Percentiles rank a stretch among this genome's conserved stretches.
Evolutionary conservation across 495 filamentous ascomycete species (phyloP).

Genomic region (Lasiosphaeria ovina): DNA sequence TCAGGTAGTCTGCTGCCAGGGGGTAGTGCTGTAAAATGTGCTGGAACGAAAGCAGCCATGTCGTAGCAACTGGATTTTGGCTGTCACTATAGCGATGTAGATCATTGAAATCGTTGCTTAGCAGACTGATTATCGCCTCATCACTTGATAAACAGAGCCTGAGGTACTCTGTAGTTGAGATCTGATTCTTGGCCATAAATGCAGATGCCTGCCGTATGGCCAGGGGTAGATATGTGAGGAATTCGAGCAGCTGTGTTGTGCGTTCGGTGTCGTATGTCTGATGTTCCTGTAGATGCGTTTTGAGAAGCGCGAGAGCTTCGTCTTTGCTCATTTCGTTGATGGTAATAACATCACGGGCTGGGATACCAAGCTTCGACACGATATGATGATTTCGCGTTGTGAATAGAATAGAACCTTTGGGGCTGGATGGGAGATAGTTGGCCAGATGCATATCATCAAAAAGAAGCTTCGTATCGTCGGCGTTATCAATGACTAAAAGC

Average conservation of each 20-base stretch:
- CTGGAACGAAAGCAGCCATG: conserved; percentile 39
- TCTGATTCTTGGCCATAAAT: conserved; percentile 40
- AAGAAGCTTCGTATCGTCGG: conserved; percentile 43
- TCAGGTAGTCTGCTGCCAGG: conserved; percentile 39
- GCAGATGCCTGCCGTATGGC: conserved; percentile 49
- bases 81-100: conserved; percentile 24
- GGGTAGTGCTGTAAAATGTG: conserved; percentile 35
- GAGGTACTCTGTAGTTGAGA: conserved; percentile 31
- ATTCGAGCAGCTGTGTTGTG: conserved; percentile 29
- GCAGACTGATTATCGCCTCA: conserved; percentile 19
- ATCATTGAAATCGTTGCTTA: conserved; percentile 24
- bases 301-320: conserved; percentile 24
- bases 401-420: conserved; percentile 39
- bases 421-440: conserved; percentile 38
- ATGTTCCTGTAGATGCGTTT: conserved; percentile 12
- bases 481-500: conserved; percentile 54
- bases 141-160: conserved; percentile 23
- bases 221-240: conserved; percentile 41
- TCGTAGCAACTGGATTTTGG: conserved; percentile 33
- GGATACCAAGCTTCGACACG: conserved; percentile 19
- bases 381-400: conserved; percentile 36
- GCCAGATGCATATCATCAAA: conserved; percentile 17
- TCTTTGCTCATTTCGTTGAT: conserved; percentile 33
- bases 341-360: conserved; percentile 11
- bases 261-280: conserved; percentile 15